Base-by-base conservation (phyloP, 805 yeast genomes). In the Metschnikowia reukaufii region DNA sequence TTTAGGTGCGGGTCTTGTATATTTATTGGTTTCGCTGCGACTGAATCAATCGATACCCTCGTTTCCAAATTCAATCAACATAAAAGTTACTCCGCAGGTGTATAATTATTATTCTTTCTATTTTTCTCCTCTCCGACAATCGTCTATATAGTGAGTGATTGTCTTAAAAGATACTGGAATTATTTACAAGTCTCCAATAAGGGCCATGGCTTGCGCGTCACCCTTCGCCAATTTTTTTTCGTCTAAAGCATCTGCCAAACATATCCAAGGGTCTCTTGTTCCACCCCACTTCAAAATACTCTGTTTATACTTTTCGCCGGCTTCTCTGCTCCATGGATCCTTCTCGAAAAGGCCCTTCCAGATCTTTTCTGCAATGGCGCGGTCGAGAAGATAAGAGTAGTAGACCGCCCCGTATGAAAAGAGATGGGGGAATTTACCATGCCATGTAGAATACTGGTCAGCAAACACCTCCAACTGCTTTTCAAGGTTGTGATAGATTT, bases 371-470 rank as follows among this genome's bases (percentile, higher is more conserved):
- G 98, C 97, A 52, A 94, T 87, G 6, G 96, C 97, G 33, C 97
- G 70, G 66, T 94, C 99, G 46, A 94, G 77, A 42, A 94, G 66
- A 62, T 94, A 94, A 25, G 96, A 86, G 67, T 94, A 94, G 62
- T 94, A 94, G 0, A 91, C 87, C 0, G 97, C 88, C 1, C 98
- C 98, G 61, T 94, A 94, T 0, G 96, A 89, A 56, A 86, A 87
- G 34, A 94, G 68, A 61, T 94, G 99, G 1, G 97, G 96, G 66
- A 94, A 91, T 61, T 84, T 88, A 1, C 96, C 97, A 47, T 88
- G 95, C 96, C 97, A 91, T 20, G 83, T 84, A 1, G 96, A 83
- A 52, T 78, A 70, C 16, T 73, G 66, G 55, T 88, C 92, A 2
- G 85, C 80, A 58, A 87, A 82, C 2, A 89, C 79, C 34, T 78